These are phyloP conservation scores for Trametes villosa DNA, from an alignment of 768 basidiomycete species.

Conservation along the genomic window DNA sequence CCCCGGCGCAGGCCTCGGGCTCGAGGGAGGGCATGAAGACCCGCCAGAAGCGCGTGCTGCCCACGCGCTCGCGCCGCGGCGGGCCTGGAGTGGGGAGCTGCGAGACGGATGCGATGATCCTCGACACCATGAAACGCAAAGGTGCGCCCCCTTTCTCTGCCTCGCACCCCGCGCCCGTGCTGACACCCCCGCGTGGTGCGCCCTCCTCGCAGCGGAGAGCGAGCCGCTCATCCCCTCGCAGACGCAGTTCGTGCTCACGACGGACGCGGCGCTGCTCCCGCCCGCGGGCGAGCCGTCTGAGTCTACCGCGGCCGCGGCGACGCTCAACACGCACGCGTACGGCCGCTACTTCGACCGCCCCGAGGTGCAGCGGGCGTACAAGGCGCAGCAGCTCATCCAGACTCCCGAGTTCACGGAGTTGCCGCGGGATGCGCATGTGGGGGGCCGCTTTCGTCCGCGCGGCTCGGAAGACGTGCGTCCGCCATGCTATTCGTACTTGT, in stretches of 20 bases:
- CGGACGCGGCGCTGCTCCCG: constrained; percentile 59
- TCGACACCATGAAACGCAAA: constrained; percentile 79
- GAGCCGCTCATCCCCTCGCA: constrained; percentile 70
- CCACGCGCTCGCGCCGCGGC: constrained; percentile 78
- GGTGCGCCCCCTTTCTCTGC: constrained; percentile 50
- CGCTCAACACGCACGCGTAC: constrained; percentile 61
- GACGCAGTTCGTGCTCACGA: constrained; percentile 74
- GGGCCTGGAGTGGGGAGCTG: constrained; percentile 81
- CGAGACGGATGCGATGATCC: constrained; percentile 81
- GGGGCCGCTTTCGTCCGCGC: constrained; percentile 73
- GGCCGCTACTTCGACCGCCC: constrained; percentile 80
- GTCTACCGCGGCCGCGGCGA: no score
- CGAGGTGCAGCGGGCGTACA: constrained; percentile 72
- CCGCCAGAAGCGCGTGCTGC: constrained; percentile 79
- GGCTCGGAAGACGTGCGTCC: constrained; percentile 69
- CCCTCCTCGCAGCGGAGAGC: constrained; percentile 65
- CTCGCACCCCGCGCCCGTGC: not conserved
- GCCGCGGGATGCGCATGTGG: constrained; percentile 56
- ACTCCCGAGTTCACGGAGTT: constrained; percentile 69
- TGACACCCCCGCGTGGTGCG: constrained; percentile 19
- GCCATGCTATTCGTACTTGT: not conserved
- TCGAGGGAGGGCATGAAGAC: constrained; percentile 29
- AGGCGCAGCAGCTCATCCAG: constrained; percentile 73
- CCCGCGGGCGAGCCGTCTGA: constrained; percentile 44
- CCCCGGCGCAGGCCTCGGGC: constrained; percentile 10